Evolutionary conservation across 2,329 filamentous ascomycete species (phyloP).

Genomic region (Calonectria hongkongensis): DNA sequence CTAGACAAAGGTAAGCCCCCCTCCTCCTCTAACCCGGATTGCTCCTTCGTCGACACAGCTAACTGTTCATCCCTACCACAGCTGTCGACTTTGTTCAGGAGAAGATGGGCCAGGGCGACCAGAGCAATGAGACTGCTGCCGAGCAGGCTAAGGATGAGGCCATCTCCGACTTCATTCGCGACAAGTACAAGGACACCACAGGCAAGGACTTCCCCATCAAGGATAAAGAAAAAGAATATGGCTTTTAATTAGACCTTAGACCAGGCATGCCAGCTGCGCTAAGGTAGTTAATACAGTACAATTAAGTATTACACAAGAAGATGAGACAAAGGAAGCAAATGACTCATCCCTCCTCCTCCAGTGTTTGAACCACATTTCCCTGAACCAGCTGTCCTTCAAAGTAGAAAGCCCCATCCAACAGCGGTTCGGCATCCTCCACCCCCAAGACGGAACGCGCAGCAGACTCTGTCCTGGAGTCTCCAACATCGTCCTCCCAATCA

Average conservation of each 20-base stretch:
- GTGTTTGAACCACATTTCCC: neutral
- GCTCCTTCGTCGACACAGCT: neutral
- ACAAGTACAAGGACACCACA: conserved; percentile 80
- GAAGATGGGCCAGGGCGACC: conserved; percentile 81
- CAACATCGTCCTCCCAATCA: neutral
- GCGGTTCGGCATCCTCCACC: neutral
- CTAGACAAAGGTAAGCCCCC: conserved; percentile 82
- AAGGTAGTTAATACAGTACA: neutral
- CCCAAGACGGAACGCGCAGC: neutral
- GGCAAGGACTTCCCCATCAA: conserved; percentile 82
- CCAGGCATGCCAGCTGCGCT: neutral
- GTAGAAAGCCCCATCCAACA: neutral
- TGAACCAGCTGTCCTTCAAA: neutral
- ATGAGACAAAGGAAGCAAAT: neutral
- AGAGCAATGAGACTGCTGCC: conserved; percentile 82
- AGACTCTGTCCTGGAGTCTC: neutral
- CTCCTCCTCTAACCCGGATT: neutral
- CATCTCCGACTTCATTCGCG: conserved; percentile 83
- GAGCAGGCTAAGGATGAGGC: conserved; percentile 91
- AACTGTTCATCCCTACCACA: conserved; percentile 57
- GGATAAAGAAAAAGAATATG: conserved; percentile 76
- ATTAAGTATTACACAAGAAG: conserved; percentile 2
- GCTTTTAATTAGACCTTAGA: conserved; percentile 32
- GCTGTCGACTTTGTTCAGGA: conserved; percentile 87
- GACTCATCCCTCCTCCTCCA: neutral